These are phyloP conservation scores for Tolypocladium ovalisporum DNA, from an alignment of 2,329 filamentous ascomycete species.

Conservation along the genomic window DNA sequence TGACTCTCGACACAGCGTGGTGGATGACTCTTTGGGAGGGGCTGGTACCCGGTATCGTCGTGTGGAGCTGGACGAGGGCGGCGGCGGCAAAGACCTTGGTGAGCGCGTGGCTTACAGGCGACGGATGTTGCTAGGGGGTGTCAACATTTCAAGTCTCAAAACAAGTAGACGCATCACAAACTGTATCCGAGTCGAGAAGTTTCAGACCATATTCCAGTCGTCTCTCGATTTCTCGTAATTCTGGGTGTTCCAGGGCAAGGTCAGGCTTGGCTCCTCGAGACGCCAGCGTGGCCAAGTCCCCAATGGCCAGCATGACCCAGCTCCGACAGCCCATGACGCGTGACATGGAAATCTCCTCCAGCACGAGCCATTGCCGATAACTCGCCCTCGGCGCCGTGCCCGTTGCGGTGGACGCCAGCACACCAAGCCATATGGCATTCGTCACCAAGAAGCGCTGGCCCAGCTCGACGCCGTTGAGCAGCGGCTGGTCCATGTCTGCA, in stretches of 20 bases:
- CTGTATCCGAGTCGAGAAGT: neutral
- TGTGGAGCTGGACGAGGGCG: constrained; percentile 7
- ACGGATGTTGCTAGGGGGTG: neutral
- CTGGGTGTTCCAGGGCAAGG: neutral
- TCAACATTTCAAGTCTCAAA: neutral
- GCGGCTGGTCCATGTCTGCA: neutral
- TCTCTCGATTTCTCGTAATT: neutral
- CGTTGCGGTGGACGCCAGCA: constrained; percentile 7
- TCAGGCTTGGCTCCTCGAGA: neutral
- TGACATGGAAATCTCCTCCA: constrained; percentile 7
- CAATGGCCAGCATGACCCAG: constrained; percentile 8
- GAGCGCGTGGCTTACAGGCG: neutral
- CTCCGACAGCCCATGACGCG: constrained; percentile 12
- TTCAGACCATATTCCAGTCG: neutral
- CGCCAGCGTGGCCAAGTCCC: constrained; percentile 4
- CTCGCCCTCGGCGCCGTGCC: constrained; percentile 2
- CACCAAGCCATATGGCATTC: constrained; percentile 11
- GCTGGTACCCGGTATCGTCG: neutral
- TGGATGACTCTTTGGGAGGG: neutral
- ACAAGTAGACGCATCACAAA: neutral
- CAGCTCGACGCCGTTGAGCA: constrained; percentile 6
- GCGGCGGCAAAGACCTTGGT: constrained; percentile 7
- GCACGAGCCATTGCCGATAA: constrained; percentile 6
- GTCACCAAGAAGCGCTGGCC: constrained; percentile 9
- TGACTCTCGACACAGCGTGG: neutral